Evolutionary conservation across 306 rosid species (phyloP), one percentile per base, ranked within the genome.

Genomic region (Glycine tomentella): DNA sequence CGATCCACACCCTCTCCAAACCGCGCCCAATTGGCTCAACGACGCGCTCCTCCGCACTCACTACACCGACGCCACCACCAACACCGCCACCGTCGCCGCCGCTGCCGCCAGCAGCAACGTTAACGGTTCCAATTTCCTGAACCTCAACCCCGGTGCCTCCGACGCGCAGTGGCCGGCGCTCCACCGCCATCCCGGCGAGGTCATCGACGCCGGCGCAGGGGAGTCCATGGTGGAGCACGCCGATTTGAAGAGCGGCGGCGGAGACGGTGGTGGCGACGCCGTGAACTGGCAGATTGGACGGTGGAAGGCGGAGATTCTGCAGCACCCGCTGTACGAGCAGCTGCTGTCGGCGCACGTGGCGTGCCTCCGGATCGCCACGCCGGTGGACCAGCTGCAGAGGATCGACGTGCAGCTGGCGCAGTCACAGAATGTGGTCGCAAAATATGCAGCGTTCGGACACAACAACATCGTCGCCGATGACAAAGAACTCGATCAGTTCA

Each of bases 351-450:
- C 97, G 1, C 97, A 91, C 81, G 97, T 93, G 66, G 88, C 94
- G 12, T 93, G 97, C 69, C 88, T 93, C 16, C 87, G 97, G 80
- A 93, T 93, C 87, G 97, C 99, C 33, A 95, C 99, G 33, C 99
- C 99, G 56, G 99, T 95, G 11, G 97, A 95, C 81, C 99, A 95
- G 91, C 69, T 95, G 77, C 97, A 97, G 2, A 93, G 97, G 84
- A 95, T 95, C 78, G 99, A 95, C 51, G 97, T 95, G 16, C 97
- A 95, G 92, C 85, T 95, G 42, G 92, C 92, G 1, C 93, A 91
- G 90, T 93, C 99, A 0, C 93, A 95, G 93, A 95, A 90, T 91
- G 97, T 95, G 68, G 91, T 95, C 65, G 90, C 94, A 20, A 95
- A 95, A 80, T 95, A 93, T 89, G 93, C 97, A 5, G 87, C 94